A percentile compares a stretch with the other conserved stretches of the same genome.
phyloP scores from a whole-genome alignment of 495 filamentous ascomycete species.

The Ramalina intermedia region DNA sequence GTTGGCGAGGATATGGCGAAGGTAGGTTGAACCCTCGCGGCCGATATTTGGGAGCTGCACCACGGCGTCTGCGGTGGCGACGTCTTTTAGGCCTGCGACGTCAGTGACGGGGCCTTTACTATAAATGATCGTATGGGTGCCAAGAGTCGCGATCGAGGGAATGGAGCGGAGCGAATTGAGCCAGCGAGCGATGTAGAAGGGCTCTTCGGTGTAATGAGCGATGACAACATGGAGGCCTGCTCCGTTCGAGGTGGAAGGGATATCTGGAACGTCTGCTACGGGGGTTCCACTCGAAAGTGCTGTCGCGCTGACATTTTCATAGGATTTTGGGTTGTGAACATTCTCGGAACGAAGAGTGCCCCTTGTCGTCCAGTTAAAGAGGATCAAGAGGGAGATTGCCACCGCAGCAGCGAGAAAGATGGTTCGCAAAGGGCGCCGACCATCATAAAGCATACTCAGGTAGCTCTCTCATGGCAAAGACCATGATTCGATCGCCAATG shows the following conservation, averaged over 20 bases:
- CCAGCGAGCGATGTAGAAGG: constrained; percentile 4
- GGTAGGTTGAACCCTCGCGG: constrained; percentile 6
- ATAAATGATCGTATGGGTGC: constrained; percentile 2
- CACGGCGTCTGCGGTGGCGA: constrained; percentile 3
- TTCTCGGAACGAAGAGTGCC: too few species aligned
- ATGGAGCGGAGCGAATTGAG: constrained; percentile 1
- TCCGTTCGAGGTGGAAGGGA: neutral
- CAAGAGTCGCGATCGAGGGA: neutral
- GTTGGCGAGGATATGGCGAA: constrained; percentile 2
- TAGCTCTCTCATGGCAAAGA: too few species aligned
- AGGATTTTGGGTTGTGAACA: too few species aligned
- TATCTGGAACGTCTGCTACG: neutral
- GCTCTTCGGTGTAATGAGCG: constrained; percentile 5
- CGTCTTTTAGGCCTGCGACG: neutral
- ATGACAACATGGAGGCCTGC: neutral
- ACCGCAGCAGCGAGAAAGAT: too few species aligned
- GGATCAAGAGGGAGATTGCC: too few species aligned
- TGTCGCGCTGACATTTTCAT: too few species aligned
- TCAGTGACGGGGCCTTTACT: constrained; percentile 1
- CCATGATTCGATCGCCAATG: neutral
- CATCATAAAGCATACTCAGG: too few species aligned
- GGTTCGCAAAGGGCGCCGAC: too few species aligned
- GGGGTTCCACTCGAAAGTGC: too few species aligned
- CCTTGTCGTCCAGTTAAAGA: too few species aligned
- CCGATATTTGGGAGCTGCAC: constrained; percentile 4